Evolutionary conservation across 2,329 filamentous ascomycete genomes (phyloP).

Genomic region (Orbilia ellipsospora): DNA sequence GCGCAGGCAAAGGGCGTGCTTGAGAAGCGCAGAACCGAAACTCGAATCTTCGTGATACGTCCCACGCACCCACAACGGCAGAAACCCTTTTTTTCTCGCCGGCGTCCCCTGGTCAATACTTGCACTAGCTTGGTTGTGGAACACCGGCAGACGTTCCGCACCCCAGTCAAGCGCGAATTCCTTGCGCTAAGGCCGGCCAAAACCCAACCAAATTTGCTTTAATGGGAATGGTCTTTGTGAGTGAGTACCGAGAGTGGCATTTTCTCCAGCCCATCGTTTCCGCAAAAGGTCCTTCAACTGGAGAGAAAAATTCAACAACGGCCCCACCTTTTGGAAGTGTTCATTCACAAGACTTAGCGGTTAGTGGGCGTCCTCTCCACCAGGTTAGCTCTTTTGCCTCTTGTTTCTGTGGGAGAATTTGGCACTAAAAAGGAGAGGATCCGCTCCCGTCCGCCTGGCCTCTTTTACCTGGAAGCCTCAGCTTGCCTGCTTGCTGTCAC

Average conservation of each 20-base stretch:
- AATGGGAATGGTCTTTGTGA: conserved; percentile 9
- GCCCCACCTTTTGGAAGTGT: conserved; percentile 43
- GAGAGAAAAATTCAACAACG: conserved; percentile 24
- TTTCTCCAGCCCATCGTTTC: conserved; percentile 30
- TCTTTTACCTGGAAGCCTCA: conserved; percentile 35
- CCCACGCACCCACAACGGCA: no score
- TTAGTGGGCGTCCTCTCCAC: conserved; percentile 27
- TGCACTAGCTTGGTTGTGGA: conserved; percentile 43
- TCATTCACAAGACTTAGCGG: conserved; percentile 39
- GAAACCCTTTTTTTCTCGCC: no score
- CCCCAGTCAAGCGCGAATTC: conserved; percentile 27
- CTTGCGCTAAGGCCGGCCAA: conserved; percentile 30
- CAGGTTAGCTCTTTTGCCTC: conserved; percentile 33
- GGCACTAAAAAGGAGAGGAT: conserved; percentile 56
- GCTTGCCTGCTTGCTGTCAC: conserved; percentile 7
- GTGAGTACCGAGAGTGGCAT: conserved; percentile 30
- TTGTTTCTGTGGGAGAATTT: conserved; percentile 28
- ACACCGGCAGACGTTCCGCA: conserved; percentile 49
- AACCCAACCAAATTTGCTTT: conserved; percentile 14
- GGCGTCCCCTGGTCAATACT: no score
- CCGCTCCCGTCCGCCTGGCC: conserved; percentile 52
- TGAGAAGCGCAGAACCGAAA: not conserved
- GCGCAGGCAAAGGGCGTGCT: not conserved
- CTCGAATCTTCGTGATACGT: no score
- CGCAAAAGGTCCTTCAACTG: not conserved